phyloP scores from a whole-genome alignment of 352 stramenopile species.

The Pseudoperonospora humuli region DNA sequence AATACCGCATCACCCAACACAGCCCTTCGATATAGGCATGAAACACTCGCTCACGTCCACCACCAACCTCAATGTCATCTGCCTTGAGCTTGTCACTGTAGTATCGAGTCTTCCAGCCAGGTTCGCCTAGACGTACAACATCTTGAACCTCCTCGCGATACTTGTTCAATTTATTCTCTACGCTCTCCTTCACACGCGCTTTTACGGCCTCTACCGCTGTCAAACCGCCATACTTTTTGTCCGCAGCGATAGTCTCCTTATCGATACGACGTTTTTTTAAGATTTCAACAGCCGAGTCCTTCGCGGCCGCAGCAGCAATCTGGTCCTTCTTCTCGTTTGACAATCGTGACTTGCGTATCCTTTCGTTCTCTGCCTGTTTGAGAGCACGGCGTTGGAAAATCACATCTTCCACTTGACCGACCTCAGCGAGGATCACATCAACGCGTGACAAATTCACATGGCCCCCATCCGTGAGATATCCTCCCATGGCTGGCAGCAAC shows the following conservation, averaged over 20 bases:
- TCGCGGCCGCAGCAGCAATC: conserved; percentile 45
- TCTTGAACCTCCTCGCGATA: conserved; percentile 86
- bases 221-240: conserved; percentile 69
- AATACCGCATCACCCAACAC: conserved; percentile 99
- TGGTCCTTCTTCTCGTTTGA: conserved; percentile 69
- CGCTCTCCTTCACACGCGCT: conserved; percentile 71
- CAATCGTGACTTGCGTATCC: conserved; percentile 53
- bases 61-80: conserved; percentile 76
- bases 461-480: conserved; percentile 94
- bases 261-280: conserved; percentile 70
- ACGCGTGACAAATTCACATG: conserved; percentile 92
- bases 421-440: conserved; percentile 94
- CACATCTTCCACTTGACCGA: conserved; percentile 94
- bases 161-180: conserved; percentile 70
- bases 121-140: conserved; percentile 91
- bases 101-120: conserved; percentile 94
- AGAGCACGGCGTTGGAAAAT: conserved; percentile 86
- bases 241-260: conserved; percentile 47
- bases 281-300: conserved; percentile 69
- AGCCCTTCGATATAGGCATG: conserved; percentile 97
- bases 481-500: conserved; percentile 70
- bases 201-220: conserved; percentile 63
- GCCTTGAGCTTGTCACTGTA: conserved; percentile 85
- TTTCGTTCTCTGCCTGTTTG: conserved; percentile 81
- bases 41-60: conserved; percentile 87